phyloP scores from a whole-genome alignment of 148 eudicot genomes.

The Selenicereus undatus region DNA sequence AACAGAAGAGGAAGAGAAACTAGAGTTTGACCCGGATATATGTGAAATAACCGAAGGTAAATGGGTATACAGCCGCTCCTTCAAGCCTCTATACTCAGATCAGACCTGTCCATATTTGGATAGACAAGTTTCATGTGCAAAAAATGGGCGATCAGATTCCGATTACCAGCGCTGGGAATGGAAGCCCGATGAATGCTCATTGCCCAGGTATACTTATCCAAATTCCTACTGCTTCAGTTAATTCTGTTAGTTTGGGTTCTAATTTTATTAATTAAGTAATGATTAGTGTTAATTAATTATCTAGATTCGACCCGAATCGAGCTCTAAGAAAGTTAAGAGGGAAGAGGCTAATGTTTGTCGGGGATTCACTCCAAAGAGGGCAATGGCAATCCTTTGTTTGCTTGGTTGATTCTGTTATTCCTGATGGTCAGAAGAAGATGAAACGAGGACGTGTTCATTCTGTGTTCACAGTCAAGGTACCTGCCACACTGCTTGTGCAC shows the following conservation, averaged over 20 bases:
- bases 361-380: constrained; percentile 84
- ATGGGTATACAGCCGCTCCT: constrained; percentile 69
- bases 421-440: constrained; percentile 61
- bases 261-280: not conserved
- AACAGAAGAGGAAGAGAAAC: constrained; percentile 38
- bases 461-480: constrained; percentile 68
- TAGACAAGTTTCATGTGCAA: constrained; percentile 66
- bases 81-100: constrained; percentile 68
- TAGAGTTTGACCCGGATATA: constrained; percentile 65
- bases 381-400: constrained; percentile 98
- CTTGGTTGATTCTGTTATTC: constrained; percentile 59
- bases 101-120: constrained; percentile 70
- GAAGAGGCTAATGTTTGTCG: constrained; percentile 90
- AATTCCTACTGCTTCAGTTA: not conserved
- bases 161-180: constrained; percentile 79
- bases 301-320: constrained; percentile 64
- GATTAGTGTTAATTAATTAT: not conserved
- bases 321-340: constrained; percentile 69
- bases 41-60: constrained; percentile 66
- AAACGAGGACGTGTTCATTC: constrained; percentile 55
- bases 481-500: no score
- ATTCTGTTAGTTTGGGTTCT: not conserved
- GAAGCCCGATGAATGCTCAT: constrained; percentile 80
- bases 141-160: constrained; percentile 71
- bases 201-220: constrained; percentile 58